Percentiles rank a stretch among this genome's conserved stretches.
phyloP scores from a whole-genome alignment of 257 asterid species.

The Nicotiana otophora region DNA sequence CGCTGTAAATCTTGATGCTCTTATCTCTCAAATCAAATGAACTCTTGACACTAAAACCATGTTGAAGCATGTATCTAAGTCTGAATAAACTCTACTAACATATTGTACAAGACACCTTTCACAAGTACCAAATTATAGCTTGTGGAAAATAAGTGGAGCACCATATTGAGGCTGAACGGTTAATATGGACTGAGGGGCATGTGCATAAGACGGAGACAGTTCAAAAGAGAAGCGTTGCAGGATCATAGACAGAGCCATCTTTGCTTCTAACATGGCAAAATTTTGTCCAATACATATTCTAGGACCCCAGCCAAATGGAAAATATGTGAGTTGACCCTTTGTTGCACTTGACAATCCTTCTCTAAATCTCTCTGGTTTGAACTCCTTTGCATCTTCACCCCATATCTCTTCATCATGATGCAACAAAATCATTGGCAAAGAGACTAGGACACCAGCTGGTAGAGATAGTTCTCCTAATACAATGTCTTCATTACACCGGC shows the following conservation, averaged over 20 bases:
- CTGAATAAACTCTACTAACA: not conserved
- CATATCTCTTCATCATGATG: slow-evolving; percentile 28
- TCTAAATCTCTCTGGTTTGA: slow-evolving; percentile 29
- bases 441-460: slow-evolving; percentile 16
- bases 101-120: not conserved
- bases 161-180: slow-evolving; percentile 30
- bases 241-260: slow-evolving; percentile 27
- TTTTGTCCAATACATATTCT: slow-evolving; percentile 34
- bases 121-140: not conserved
- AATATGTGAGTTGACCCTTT: slow-evolving; percentile 17
- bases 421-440: slow-evolving; percentile 19
- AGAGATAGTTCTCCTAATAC: slow-evolving; percentile 19
- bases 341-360: slow-evolving; percentile 21
- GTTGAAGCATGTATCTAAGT: not conserved
- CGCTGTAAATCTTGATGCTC: too few species aligned
- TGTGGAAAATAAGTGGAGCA: slow-evolving; percentile 25
- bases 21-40: too few species aligned
- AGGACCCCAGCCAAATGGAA: slow-evolving; percentile 37
- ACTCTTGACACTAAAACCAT: too few species aligned
- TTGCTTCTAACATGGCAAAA: slow-evolving; percentile 31
- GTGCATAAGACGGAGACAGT: slow-evolving; percentile 29
- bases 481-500: slow-evolving; percentile 14
- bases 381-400: slow-evolving; percentile 32
- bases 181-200: slow-evolving; percentile 17
- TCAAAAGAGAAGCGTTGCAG: slow-evolving; percentile 27